Evolutionary conservation across 768 basidiomycete species (phyloP).

Genomic region (Podaxis carcinomalis): DNA sequence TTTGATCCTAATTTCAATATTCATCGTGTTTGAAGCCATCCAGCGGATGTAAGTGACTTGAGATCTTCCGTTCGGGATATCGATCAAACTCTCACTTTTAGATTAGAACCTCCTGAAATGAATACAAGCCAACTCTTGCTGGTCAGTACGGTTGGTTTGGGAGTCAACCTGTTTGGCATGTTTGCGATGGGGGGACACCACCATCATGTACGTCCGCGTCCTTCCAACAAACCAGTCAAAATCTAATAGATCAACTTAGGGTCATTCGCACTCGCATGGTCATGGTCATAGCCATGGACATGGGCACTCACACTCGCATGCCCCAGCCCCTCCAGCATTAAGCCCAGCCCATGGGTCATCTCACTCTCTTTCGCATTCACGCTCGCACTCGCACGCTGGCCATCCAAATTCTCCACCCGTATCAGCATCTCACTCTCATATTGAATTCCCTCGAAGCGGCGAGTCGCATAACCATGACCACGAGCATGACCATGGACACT

Average conservation of each 20-base stretch:
- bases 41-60: slow-evolving; percentile 71
- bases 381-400: slow-evolving; percentile 15
- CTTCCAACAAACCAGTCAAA: neutral
- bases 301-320: slow-evolving; percentile 31
- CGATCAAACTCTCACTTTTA: slow-evolving; percentile 22
- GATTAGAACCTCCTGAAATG: slow-evolving; percentile 95
- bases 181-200: slow-evolving; percentile 97
- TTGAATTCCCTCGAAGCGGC: slow-evolving; percentile 18
- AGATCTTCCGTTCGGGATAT: neutral
- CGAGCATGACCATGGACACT: slow-evolving; percentile 17
- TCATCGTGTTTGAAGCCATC: slow-evolving; percentile 97
- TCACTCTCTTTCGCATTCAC: slow-evolving; percentile 24
- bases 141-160: slow-evolving; percentile 85
- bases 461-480: slow-evolving; percentile 9
- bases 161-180: slow-evolving; percentile 97
- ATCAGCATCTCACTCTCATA: slow-evolving; percentile 9
- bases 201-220: slow-evolving; percentile 58
- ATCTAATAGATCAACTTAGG: slow-evolving; percentile 23
- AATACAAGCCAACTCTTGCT: slow-evolving; percentile 89
- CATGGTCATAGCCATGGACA: slow-evolving; percentile 21
- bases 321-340: slow-evolving; percentile 12
- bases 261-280: slow-evolving; percentile 49
- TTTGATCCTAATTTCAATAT: slow-evolving; percentile 89
- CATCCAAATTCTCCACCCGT: slow-evolving; percentile 18
- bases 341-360: slow-evolving; percentile 19